Conservation (phyloP, 768 basidiomycete genomes). For the Leccinum barrowsii region DNA sequence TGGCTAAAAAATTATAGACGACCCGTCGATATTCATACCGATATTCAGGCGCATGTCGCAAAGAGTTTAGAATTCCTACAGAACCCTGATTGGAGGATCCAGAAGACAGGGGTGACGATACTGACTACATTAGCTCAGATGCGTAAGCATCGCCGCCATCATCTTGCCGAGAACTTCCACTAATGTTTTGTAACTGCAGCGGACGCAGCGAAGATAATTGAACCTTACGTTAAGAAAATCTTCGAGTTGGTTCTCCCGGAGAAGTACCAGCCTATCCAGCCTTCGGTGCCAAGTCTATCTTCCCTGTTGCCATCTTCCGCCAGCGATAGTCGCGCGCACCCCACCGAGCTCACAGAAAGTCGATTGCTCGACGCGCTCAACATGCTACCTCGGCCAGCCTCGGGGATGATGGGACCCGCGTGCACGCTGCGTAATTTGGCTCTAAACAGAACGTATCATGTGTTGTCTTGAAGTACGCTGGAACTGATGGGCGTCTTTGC, state of each 20-base stretch:
- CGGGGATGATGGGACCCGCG: constrained; percentile 16
- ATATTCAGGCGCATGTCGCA: constrained; percentile 6
- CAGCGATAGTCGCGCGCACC: background rate
- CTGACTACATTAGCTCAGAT: constrained; percentile 21
- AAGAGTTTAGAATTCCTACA: constrained; percentile 8
- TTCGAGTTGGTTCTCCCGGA: background rate
- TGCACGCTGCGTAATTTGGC: background rate
- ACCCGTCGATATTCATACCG: background rate
- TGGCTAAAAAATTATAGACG: background rate
- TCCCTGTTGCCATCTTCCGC: background rate
- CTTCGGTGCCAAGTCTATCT: background rate
- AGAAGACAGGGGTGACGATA: constrained; percentile 23
- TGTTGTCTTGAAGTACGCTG: background rate
- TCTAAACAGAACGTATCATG: background rate
- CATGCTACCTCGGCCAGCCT: constrained; percentile 3
- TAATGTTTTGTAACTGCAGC: background rate
- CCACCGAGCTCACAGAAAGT: background rate
- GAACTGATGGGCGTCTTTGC: background rate
- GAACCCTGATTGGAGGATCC: constrained; percentile 12
- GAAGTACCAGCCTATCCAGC: background rate
- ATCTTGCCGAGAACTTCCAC: background rate
- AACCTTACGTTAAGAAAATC: background rate
- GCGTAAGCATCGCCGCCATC: constrained; percentile 1
- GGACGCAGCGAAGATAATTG: background rate
- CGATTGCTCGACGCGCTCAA: background rate